Conservation (phyloP, 192 early-diverging fungal species). For the Thoreauomyces humboldtii region DNA sequence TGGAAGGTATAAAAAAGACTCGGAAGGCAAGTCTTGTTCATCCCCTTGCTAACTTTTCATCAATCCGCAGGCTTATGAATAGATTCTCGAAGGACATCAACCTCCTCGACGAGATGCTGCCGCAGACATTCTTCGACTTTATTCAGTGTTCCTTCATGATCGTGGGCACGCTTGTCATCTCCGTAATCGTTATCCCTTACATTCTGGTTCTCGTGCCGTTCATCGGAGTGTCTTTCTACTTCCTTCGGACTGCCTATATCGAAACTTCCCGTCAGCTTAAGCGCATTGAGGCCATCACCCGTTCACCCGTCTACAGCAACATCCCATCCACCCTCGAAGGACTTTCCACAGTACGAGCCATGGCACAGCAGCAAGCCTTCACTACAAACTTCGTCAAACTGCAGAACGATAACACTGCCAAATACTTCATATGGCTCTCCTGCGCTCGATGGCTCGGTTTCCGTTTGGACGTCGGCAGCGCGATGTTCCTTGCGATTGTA, state of each 20-base stretch:
- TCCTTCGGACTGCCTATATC: conserved; percentile 51
- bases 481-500: conserved; percentile 45
- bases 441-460: conserved; percentile 53
- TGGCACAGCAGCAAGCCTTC: conserved; percentile 57
- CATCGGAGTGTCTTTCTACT: conserved; percentile 47
- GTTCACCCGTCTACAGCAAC: conserved; percentile 60
- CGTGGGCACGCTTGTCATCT: conserved; percentile 57
- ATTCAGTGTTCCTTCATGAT: conserved; percentile 63
- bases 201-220: conserved; percentile 52
- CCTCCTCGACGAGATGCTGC: conserved; percentile 60
- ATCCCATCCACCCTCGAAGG: conserved; percentile 69
- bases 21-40: no score
- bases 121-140: conserved; percentile 50
- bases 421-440: conserved; percentile 49
- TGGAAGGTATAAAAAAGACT: no score
- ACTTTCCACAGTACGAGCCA: conserved; percentile 66
- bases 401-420: conserved; percentile 59
- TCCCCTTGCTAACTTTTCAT: no score
- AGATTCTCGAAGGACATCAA: conserved; percentile 58
- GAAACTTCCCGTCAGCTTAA: conserved; percentile 63
- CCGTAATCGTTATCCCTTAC: conserved; percentile 59
- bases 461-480: conserved; percentile 50
- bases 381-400: conserved; percentile 46
- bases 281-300: conserved; percentile 65
- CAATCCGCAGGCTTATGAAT: conserved; percentile 38